phyloP scores from a whole-genome alignment of 1,284 basidiomycete genomes.

The Caloboletus inedulis region DNA sequence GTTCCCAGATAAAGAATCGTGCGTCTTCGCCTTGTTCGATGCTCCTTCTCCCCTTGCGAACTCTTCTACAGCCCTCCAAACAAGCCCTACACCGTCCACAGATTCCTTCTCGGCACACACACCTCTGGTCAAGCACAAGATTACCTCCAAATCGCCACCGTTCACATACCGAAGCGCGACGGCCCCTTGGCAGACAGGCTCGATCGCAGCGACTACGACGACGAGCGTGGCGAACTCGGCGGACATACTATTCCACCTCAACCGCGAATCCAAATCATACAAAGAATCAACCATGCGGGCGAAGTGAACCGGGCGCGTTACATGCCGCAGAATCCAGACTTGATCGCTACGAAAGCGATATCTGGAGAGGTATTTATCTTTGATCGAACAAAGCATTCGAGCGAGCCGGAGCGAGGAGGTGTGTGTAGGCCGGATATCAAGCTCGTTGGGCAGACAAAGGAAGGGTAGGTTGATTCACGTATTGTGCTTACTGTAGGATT shows the following conservation, averaged over 20 bases:
- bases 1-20: constrained; percentile 97
- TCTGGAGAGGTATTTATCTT: constrained; percentile 91
- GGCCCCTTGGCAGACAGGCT: constrained; percentile 67
- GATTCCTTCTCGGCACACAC: constrained; percentile 95
- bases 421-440: constrained; percentile 90
- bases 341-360: constrained; percentile 94
- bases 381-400: constrained; percentile 96
- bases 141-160: constrained; percentile 93
- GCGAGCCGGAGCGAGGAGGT: constrained; percentile 82
- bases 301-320: constrained; percentile 98
- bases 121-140: constrained; percentile 95
- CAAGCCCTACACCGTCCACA: constrained; percentile 91
- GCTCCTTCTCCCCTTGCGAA: not conserved
- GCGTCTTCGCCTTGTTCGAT: constrained; percentile 33
- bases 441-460: constrained; percentile 85
- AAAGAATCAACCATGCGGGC: constrained; percentile 94
- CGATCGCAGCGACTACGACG: constrained; percentile 82
- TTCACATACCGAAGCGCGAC: constrained; percentile 86
- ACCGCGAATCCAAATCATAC: constrained; percentile 86
- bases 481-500: constrained; percentile 3
- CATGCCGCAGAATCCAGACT: constrained; percentile 97
- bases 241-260: constrained; percentile 74
- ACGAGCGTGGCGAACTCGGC: constrained; percentile 90
- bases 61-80: constrained; percentile 60
- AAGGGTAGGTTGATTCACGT: constrained; percentile 65